Conservation (phyloP, 768 basidiomycete genomes). For the Serendipita sp. region DNA sequence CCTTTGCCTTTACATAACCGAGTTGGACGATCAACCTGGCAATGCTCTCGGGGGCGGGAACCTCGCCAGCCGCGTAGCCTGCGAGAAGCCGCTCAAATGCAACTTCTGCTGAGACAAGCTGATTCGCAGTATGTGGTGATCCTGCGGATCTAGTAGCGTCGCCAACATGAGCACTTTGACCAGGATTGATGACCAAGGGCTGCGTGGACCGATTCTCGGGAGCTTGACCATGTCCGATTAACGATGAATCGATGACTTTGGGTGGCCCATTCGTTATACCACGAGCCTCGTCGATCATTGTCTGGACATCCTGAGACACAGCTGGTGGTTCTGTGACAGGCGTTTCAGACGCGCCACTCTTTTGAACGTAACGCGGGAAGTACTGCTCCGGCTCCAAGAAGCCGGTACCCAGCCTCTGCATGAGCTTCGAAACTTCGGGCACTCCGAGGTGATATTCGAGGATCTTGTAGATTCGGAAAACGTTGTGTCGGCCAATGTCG, state of each 20-base stretch:
- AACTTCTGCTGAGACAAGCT: slow-evolving; percentile 18
- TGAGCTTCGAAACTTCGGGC: background rate
- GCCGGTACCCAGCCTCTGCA: background rate
- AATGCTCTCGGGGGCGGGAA: slow-evolving; percentile 37
- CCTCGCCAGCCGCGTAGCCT: slow-evolving; percentile 29
- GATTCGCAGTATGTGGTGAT: slow-evolving; percentile 11
- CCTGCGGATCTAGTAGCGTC: background rate
- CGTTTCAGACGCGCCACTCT: background rate
- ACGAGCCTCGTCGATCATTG: background rate
- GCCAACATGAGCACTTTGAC: background rate
- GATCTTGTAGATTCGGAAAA: background rate
- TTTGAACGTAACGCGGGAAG: background rate
- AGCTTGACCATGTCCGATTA: background rate
- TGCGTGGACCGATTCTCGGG: background rate
- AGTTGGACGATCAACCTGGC: slow-evolving; percentile 51
- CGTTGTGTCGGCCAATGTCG: background rate
- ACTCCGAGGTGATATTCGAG: background rate
- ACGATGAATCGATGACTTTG: background rate
- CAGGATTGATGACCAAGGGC: slow-evolving; percentile 1
- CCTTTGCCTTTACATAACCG: slow-evolving; percentile 44
- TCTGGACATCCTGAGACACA: background rate
- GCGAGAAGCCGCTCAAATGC: slow-evolving; percentile 38
- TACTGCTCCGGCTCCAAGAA: background rate
- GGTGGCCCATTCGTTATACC: background rate
- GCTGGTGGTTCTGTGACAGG: background rate